Evolutionary conservation across 306 rosid genomes (phyloP), one percentile per base, ranked within the genome.

Genomic region (Betula pendula): DNA sequence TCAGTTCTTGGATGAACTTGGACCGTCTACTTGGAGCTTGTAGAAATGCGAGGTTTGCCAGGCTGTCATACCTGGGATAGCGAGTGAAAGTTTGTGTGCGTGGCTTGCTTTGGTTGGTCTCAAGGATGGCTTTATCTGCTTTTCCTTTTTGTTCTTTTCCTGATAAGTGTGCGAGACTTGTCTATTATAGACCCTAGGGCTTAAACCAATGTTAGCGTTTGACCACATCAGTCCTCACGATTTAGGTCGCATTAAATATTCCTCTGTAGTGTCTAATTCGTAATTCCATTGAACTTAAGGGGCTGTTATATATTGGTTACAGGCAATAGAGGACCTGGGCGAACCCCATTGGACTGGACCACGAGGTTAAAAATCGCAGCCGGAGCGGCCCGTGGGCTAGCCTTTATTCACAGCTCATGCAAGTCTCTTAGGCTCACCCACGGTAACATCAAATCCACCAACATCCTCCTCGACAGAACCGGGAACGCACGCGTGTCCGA

Each of bases 261-360:
- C n/a, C 3, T 17, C 7, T 65, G 5, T 14, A 75, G 42, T 79
- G 82, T 17, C 65, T 77, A 68, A 16, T 45, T 6, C 22, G 84
- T 82, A 77, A 75, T 74, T 69, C n/a, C 48, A 1, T 13, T 2
- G 31, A 87, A 70, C 31, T 2, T 55, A 7, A 75, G 51, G 81
- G 75, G 73, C 42, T 74, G 16, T 68, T 45, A 20, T 38, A 45
- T 17, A 0, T 10, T 35, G 9, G 11, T 14, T 0, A 58, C 85
- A 94, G 98, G 97, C 7, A 94, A 94, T 80, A 73, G 98, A 74
- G 98, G 98, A 40, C 98, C 98, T 0, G 97, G 98, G 16, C 74
- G 98, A 70, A 92, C 94, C 79, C 97, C 98, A 69, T 73, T 94
- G 48, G 96, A 90, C 70, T 94, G 98, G 98, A 90, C 89, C 79